phyloP scores from a whole-genome alignment of 495 filamentous ascomycete species.

The Penicillium turbatum region DNA sequence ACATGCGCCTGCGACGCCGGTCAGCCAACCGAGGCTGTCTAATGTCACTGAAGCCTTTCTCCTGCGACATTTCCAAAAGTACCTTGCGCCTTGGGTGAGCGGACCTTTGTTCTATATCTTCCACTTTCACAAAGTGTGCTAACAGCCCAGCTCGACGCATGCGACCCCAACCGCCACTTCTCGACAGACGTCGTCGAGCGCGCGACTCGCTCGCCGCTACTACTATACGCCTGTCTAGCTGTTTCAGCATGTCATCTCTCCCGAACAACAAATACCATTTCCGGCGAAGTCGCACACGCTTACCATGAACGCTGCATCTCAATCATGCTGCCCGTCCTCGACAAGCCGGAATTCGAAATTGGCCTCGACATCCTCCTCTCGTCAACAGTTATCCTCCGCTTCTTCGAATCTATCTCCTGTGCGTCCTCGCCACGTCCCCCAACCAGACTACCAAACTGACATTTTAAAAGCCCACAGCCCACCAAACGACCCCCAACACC shows the following conservation, averaged over 20 bases:
- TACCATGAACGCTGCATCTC: constrained; percentile 43
- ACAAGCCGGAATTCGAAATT: constrained; percentile 33
- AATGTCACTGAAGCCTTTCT: constrained; percentile 41
- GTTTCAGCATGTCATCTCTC: constrained; percentile 42
- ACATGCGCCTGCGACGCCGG: constrained; percentile 15
- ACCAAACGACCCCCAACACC: constrained; percentile 37
- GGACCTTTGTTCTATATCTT: background rate
- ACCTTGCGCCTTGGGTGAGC: constrained; percentile 38
- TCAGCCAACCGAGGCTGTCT: constrained; percentile 24
- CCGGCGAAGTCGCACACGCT: constrained; percentile 33
- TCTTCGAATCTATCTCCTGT: constrained; percentile 44
- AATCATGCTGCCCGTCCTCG: constrained; percentile 38
- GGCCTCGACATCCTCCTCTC: constrained; percentile 40
- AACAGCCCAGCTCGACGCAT: constrained; percentile 34
- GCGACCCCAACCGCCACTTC: constrained; percentile 36
- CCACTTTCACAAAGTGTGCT: background rate
- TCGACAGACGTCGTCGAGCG: constrained; percentile 33
- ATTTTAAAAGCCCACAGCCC: constrained; percentile 27
- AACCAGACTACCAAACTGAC: background rate
- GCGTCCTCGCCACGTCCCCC: constrained; percentile 1
- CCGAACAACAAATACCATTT: constrained; percentile 31
- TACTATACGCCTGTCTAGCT: constrained; percentile 40
- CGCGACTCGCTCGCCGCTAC: constrained; percentile 32
- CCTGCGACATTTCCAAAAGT: constrained; percentile 37
- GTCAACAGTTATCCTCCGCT: constrained; percentile 40